Evolutionary conservation across 139 green algal species (phyloP), one percentile per base, ranked within the genome.

Genomic region (Chlorella sp.): DNA sequence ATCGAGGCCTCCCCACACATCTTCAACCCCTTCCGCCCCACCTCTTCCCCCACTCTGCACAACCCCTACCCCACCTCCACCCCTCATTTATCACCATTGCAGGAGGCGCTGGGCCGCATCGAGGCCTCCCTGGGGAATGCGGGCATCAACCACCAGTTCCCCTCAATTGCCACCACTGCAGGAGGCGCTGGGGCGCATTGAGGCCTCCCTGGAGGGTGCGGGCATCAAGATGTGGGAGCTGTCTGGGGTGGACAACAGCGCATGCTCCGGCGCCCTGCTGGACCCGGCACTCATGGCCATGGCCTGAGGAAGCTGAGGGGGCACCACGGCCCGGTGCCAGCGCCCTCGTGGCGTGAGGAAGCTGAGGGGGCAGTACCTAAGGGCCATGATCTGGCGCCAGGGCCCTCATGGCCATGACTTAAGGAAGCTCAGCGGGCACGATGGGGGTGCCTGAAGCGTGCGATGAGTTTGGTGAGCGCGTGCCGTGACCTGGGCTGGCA

Each of bases 191-290:
- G 26, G 16, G 26, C 83, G 86, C 24, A 93, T 94, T 24, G 68
- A 91, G 39, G n/a, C 24, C 37, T 42, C 66, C 9, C 79, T 93
- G 34, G 87, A 89, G 37, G 40, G n/a, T 24, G 86, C 90, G 16
- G 96, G 96, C 60, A 98, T 98, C 81, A 94, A 98, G 92, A 84
- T 88, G 15, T 99, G 97, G 97, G 97, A 99, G 94, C 90, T 99
- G 75, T 96, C 83, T 73, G 92, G 61, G 9, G 96, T 98, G 40
- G 93, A 97, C 91, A 97, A 98, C 90, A 92, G 40, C 40, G 32
- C 40, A 21, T 97, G 95, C 77, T 86, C 18, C 0, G 91, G 83
- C 0, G 92, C 90, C 0, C 89, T 83, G 1, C 83, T 92, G 42
- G 85, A 85, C n/a, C 87, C 78, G 1, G 30, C 66, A 0, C 84